A percentile compares a stretch with the other conserved stretches of the same genome.
Evolutionary conservation across 2,329 filamentous ascomycete species (phyloP).

Genomic region (Beauveria sp.): DNA sequence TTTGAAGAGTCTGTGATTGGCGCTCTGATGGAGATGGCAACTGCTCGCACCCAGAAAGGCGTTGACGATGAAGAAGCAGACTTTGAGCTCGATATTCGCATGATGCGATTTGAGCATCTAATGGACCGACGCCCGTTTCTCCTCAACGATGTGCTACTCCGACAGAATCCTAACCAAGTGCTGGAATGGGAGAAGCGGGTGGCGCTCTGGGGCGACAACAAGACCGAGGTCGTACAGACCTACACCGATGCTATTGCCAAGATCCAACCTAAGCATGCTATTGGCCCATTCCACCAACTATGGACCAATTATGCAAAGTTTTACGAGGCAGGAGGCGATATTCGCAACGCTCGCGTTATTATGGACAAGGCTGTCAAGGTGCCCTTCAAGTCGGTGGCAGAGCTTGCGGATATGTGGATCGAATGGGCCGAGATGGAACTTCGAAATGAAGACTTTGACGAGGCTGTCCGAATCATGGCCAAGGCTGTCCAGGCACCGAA

Average conservation of each 20-base stretch:
- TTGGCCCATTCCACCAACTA: constrained; percentile 87
- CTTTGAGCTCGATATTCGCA: constrained; percentile 89
- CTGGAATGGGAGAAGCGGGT: constrained; percentile 96
- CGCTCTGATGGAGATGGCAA: constrained; percentile 81
- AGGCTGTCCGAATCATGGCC: constrained; percentile 90
- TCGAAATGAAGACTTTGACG: constrained; percentile 90
- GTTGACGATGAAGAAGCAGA: constrained; percentile 75
- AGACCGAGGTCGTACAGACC: constrained; percentile 81
- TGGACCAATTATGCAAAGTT: constrained; percentile 98
- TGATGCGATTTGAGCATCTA: constrained; percentile 96
- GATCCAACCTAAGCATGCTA: constrained; percentile 87
- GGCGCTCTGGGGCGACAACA: constrained; percentile 92
- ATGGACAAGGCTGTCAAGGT: constrained; percentile 98
- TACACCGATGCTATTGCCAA: constrained; percentile 92
- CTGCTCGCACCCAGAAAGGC: constrained; percentile 70
- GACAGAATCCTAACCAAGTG: constrained; percentile 95
- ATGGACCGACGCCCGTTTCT: constrained; percentile 97
- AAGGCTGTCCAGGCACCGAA: constrained; percentile 97
- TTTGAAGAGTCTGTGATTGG: constrained; percentile 96
- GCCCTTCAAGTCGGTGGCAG: constrained; percentile 93
- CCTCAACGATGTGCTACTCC: constrained; percentile 87
- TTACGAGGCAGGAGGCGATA: constrained; percentile 81
- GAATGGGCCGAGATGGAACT: constrained; percentile 99
- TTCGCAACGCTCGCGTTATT: constrained; percentile 80
- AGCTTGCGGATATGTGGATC: constrained; percentile 97